A percentile compares a stretch with the other conserved stretches of the same genome.
Conservation (phyloP, 1,139 yeast species). For the Kodamaea alishanica region DNA sequence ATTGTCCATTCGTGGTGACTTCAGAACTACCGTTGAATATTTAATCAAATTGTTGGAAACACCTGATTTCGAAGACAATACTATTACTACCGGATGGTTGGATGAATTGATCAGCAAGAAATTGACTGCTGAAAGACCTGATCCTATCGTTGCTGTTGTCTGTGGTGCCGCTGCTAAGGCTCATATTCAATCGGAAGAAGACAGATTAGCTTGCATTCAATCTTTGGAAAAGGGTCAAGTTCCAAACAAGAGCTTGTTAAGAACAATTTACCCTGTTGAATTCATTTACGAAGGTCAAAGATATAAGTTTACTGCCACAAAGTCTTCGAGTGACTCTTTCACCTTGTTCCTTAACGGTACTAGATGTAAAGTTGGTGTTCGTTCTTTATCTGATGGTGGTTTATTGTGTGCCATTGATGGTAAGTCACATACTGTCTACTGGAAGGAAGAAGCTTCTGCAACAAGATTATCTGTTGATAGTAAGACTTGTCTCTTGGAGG, state of each 20-base stretch:
- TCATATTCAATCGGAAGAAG: slow-evolving; percentile 71
- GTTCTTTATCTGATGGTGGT: slow-evolving; percentile 91
- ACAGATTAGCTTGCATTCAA: slow-evolving; percentile 61
- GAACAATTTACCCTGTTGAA: slow-evolving; percentile 87
- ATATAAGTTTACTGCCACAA: slow-evolving; percentile 92
- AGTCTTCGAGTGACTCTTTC: slow-evolving; percentile 79
- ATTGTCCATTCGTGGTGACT: slow-evolving; percentile 94
- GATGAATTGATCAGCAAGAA: slow-evolving; percentile 92
- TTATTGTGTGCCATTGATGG: slow-evolving; percentile 84
- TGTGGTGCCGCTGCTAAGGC: slow-evolving; percentile 98
- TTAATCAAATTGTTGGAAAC: slow-evolving; percentile 92
- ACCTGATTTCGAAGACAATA: slow-evolving; percentile 92
- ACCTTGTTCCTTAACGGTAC: slow-evolving; percentile 92
- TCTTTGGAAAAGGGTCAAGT: slow-evolving; percentile 94
- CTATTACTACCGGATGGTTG: slow-evolving; percentile 97
- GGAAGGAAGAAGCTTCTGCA: slow-evolving; percentile 96
- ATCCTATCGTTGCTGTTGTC: slow-evolving; percentile 80
- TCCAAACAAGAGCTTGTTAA: slow-evolving; percentile 73
- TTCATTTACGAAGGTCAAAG: slow-evolving; percentile 92
- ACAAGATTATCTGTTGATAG: slow-evolving; percentile 95
- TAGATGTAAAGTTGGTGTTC: slow-evolving; percentile 80
- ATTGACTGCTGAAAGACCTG: slow-evolving; percentile 96
- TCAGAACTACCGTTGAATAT: slow-evolving; percentile 96
- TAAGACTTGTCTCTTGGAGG: slow-evolving; percentile 89
- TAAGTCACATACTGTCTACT: slow-evolving; percentile 89